A percentile compares a stretch with the other conserved stretches of the same genome.
Evolutionary conservation across 2,329 filamentous ascomycete genomes (phyloP).

Genomic region (Aspergillus niger): DNA sequence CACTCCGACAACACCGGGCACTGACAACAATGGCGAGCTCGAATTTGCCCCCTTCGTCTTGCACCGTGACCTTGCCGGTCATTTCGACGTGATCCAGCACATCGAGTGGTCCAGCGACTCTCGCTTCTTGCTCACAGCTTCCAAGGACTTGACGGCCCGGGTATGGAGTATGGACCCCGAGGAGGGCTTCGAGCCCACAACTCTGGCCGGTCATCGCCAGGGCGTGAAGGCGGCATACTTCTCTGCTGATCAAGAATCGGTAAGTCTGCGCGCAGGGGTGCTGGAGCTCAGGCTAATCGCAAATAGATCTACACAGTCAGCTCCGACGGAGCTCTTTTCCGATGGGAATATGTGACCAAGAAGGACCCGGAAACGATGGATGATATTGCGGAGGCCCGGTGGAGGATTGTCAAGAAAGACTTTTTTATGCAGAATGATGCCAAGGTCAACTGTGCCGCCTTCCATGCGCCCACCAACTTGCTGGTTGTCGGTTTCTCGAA

Average conservation of each 20-base stretch:
- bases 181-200: constrained; percentile 85
- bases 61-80: constrained; percentile 81
- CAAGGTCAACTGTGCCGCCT: constrained; percentile 85
- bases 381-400: constrained; percentile 70
- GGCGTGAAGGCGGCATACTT: constrained; percentile 95
- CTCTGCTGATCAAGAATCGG: constrained; percentile 84
- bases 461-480: constrained; percentile 83
- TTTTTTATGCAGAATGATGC: constrained; percentile 93
- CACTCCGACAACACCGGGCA: constrained; percentile 84
- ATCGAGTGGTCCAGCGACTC: constrained; percentile 97
- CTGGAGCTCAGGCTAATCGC: constrained; percentile 17
- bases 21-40: constrained; percentile 75
- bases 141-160: constrained; percentile 86
- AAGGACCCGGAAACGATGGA: constrained; percentile 63
- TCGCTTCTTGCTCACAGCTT: constrained; percentile 88
- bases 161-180: constrained; percentile 93
- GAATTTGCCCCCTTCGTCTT: constrained; percentile 94
- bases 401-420: constrained; percentile 87
- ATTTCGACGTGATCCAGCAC: constrained; percentile 82
- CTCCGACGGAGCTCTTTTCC: constrained; percentile 94
- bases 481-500: constrained; percentile 96
- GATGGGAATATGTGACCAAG: constrained; percentile 79
- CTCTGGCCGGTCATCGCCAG: constrained; percentile 87
- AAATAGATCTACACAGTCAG: constrained; percentile 83
- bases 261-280: constrained; percentile 30